Base-by-base conservation (phyloP, 139 green algal genomes). In the Eudorina sp. region DNA sequence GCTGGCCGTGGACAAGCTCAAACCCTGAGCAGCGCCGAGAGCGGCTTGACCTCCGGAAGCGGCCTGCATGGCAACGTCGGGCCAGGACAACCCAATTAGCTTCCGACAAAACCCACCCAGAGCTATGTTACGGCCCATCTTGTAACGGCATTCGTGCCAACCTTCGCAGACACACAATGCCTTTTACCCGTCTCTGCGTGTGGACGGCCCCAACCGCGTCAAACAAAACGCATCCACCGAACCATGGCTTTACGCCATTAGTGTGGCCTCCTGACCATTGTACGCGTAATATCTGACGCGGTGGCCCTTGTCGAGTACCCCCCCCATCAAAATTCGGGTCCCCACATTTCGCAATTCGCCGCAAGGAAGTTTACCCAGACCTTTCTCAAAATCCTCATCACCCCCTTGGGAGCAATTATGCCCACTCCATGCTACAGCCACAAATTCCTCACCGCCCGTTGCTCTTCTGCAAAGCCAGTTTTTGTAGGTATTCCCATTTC, bases 401-500 rank as follows among this genome's bases (percentile, higher is more conserved):
- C 51, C 51, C 51, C 13, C 51, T 16, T 58, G 51, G 13, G 13
- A 58, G 13, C 16, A 16, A 58, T 58, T 58, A 16, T 16, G 13
- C 51, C 51, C 51, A 68, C 14, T 29, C 58, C 58, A 68, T 34
- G 6, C 58, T 6, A 68, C 9, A 36, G 18, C 16, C 58, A 68
- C 29, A 41, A 4, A 43, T 40, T 62, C 27, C 81, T 87, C 60
- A 88, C 83, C 83, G 48, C 48, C 83, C 83, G 46, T 81, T 81
- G 68, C 58, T 48, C 51, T 88, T 88, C 23, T 88, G 83, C 29
- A 72, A 6, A 68, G 83, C 83, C 51, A 88, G 27, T 48, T 88
- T 89, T 60, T 94, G 91, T 29, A 97, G 88, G 27, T 85, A 77
- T 73, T 91, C 58, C 95, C 94, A 96, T 48, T 94, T 93, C n/a